Percentiles rank a stretch among this genome's conserved stretches.
These are phyloP conservation scores for Pseudocohnilembus persalinus DNA, from an alignment of 169 alveolate genomes.

Conservation along the genomic window DNA sequence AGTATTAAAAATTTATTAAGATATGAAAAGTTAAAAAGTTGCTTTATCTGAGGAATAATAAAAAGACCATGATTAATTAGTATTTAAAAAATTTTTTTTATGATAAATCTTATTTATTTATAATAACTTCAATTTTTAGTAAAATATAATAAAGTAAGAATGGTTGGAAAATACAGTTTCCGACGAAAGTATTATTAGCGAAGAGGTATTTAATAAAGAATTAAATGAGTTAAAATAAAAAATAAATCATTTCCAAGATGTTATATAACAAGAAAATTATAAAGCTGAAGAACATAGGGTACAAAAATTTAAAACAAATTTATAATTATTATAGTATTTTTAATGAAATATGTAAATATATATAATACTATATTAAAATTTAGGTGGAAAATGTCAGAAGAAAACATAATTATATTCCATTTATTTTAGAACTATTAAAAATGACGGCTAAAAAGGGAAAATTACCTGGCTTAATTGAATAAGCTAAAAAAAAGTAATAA, in stretches of 20 bases:
- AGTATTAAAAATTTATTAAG: too few species aligned
- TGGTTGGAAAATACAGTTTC: neutral
- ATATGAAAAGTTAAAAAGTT: neutral
- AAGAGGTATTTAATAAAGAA: neutral
- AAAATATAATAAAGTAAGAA: too few species aligned
- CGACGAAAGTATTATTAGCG: neutral
- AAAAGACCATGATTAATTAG: neutral
- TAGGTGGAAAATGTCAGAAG: slow-evolving; percentile 81
- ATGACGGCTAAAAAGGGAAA: slow-evolving; percentile 70
- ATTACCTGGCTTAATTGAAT: slow-evolving; percentile 62
- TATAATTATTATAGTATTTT: neutral
- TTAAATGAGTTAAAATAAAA: neutral
- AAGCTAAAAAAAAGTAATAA: slow-evolving; percentile 56
- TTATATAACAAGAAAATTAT: neutral
- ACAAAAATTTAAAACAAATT: slow-evolving; percentile 17
- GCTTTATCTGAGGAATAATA: neutral
- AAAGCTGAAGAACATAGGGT: neutral
- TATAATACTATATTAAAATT: neutral
- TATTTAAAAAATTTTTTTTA: too few species aligned
- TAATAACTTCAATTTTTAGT: too few species aligned
- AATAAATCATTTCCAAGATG: neutral
- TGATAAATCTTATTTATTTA: too few species aligned
- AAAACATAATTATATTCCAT: slow-evolving; percentile 83
- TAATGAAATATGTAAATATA: too few species aligned
- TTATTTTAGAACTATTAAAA: slow-evolving; percentile 71